Evolutionary conservation across 2,329 filamentous ascomycete species (phyloP), one percentile per base, ranked within the genome.

Genomic region (Ophiosphaerella herpotricha): DNA sequence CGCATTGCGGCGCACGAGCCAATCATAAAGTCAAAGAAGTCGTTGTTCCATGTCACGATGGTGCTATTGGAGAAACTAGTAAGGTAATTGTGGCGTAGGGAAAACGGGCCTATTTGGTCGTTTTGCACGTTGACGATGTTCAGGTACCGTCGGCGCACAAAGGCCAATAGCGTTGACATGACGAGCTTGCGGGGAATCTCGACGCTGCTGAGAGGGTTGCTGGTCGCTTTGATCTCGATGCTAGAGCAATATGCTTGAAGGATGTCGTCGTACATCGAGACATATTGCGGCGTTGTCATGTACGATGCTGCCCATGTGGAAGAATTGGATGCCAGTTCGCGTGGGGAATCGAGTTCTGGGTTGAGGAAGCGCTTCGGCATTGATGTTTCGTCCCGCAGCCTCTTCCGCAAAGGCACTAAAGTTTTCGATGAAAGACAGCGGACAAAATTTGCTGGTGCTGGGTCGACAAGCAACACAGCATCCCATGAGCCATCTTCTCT

Each of bases 41-140:
- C 24, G 24, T 36, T 24, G 16, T 39, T 41, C 52, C 52, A 54
- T 8, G 13, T 34, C 2, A 47, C 48, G 23, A 47, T 41, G 36
- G 18, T 44, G 23, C 52, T 47, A 12, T 51, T 29, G 1, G 52
- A 50, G 29, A 54, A 54, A 36, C 33, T 48, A 7, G 18, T 38
- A 14, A 51, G 36, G 24, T 42, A 54, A 29, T 54, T 32, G 43
- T 54, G 52, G 7, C 46, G 43, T n/a, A 48, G 33, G 2, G 43
- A 16, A 26, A 31, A 18, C 1, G 16, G 8, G 36, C 14, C 33
- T 11, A 11, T 29, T 16, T 43, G 23, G 7, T 7, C 18, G 14
- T 47, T 50, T 21, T 54, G 52, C 12, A 54, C 39, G 39, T 34
- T 44, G 31, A 51, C 31, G 4, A 51, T 43, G 35, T 54, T 54